Conservation (phyloP, 805 yeast genomes). For the Kurtzmaniella cleridarum region DNA sequence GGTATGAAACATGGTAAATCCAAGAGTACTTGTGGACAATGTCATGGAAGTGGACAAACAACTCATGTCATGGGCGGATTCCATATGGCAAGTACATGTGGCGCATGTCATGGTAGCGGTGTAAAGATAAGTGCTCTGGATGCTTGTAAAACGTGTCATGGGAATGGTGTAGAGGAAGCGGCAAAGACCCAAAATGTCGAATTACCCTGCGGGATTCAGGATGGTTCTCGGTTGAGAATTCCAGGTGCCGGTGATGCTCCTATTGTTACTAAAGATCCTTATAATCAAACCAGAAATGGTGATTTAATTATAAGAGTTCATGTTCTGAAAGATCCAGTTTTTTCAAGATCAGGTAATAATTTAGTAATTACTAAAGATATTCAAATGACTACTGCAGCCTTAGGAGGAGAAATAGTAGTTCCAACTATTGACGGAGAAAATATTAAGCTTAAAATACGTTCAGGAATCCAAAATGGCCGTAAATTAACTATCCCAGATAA, state of each 20-base stretch:
- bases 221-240: constrained; percentile 80
- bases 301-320: constrained; percentile 80
- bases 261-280: constrained; percentile 61
- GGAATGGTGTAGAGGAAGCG: constrained; percentile 75
- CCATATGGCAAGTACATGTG: constrained; percentile 94
- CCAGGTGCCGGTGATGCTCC: constrained; percentile 92
- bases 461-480: constrained; percentile 79
- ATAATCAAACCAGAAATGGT: constrained; percentile 69
- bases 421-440: constrained; percentile 84
- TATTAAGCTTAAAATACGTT: constrained; percentile 71
- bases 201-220: constrained; percentile 82
- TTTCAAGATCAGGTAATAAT: constrained; percentile 62
- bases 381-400: constrained; percentile 92
- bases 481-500: constrained; percentile 71
- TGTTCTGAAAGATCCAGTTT: constrained; percentile 69
- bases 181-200: constrained; percentile 73
- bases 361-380: constrained; percentile 62
- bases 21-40: constrained; percentile 74
- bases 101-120: constrained; percentile 83
- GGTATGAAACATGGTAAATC: constrained; percentile 77
- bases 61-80: constrained; percentile 89
- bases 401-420: constrained; percentile 87
- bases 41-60: constrained; percentile 91
- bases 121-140: constrained; percentile 63
- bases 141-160: constrained; percentile 77